Evolutionary conservation across 116 monocot species (phyloP).

Genomic region (Thalassia testudinum): DNA sequence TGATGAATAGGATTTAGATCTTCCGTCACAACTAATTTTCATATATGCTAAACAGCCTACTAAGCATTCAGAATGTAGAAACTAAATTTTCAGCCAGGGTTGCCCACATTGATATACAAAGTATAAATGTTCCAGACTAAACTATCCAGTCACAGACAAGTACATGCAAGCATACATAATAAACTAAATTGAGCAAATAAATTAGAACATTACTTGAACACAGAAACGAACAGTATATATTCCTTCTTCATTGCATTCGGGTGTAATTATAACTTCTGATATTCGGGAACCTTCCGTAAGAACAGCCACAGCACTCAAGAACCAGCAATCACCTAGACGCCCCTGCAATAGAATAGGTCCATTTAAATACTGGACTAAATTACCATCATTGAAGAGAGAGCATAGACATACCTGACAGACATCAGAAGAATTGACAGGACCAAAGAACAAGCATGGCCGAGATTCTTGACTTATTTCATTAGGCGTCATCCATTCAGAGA

Average conservation of each 20-base stretch:
- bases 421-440: slow-evolving; percentile 88
- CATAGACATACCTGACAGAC: slow-evolving; percentile 72
- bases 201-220: slow-evolving; percentile 52
- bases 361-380: background rate
- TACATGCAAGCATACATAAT: too few species aligned
- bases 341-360: slow-evolving; percentile 44
- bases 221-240: slow-evolving; percentile 98
- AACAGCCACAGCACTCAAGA: slow-evolving; percentile 99
- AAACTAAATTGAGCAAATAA: too few species aligned
- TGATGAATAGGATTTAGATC: too few species aligned
- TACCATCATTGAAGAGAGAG: background rate
- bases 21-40: too few species aligned
- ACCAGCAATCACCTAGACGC: slow-evolving; percentile 95
- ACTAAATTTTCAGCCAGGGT: too few species aligned
- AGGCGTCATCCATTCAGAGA: slow-evolving; percentile 93
- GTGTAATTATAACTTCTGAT: slow-evolving; percentile 96
- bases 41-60: too few species aligned
- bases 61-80: too few species aligned
- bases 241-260: slow-evolving; percentile 88
- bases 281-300: slow-evolving; percentile 86
- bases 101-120: too few species aligned
- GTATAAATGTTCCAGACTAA: too few species aligned
- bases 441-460: slow-evolving; percentile 85
- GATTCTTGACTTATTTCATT: slow-evolving; percentile 62
- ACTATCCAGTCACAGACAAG: too few species aligned